Conservation (phyloP, 1,284 basidiomycete genomes). For the Ganoderma resinaceum region DNA sequence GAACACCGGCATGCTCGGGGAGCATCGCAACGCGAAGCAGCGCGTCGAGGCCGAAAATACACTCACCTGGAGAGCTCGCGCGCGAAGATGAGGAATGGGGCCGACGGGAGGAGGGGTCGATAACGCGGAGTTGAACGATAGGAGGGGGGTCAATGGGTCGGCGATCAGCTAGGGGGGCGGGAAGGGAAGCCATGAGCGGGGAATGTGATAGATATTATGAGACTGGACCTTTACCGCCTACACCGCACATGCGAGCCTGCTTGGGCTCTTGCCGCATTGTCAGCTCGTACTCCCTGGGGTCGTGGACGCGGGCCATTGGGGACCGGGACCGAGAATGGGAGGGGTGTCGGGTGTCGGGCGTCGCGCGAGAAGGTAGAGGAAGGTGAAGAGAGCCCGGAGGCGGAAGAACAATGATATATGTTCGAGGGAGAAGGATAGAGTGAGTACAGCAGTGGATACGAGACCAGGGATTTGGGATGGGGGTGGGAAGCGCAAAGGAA, state of each 20-base stretch:
- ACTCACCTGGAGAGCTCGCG: slow-evolving; percentile 41
- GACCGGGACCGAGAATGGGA: slow-evolving; percentile 6
- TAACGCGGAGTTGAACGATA: slow-evolving; percentile 92
- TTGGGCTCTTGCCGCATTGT: slow-evolving; percentile 89
- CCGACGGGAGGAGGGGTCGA: slow-evolving; percentile 66
- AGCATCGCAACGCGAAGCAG: slow-evolving; percentile 13
- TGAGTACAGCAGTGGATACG: slow-evolving; percentile 31
- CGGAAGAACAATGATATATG: slow-evolving; percentile 24
- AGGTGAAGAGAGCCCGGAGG: slow-evolving; percentile 12
- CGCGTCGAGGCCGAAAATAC: slow-evolving; percentile 10
- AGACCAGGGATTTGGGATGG: slow-evolving; percentile 28
- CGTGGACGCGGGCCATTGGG: slow-evolving; percentile 34
- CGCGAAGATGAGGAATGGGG: slow-evolving; percentile 34
- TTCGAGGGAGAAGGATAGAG: slow-evolving; percentile 26
- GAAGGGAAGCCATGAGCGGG: slow-evolving; percentile 21
- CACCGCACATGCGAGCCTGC: slow-evolving; percentile 91
- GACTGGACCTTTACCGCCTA: slow-evolving; percentile 79
- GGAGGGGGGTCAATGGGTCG: slow-evolving; percentile 96
- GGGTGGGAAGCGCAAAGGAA: slow-evolving; percentile 28
- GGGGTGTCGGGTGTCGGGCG: slow-evolving; percentile 8
- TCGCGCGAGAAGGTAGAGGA: slow-evolving; percentile 15
- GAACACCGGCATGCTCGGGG: slow-evolving; percentile 7
- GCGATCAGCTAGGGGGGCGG: slow-evolving; percentile 72
- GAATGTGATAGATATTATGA: slow-evolving; percentile 22
- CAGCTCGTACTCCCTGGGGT: slow-evolving; percentile 81